Evolutionary conservation across 23 red algal species (phyloP).

Genomic region (Cyanidiococcus yangmingshanensis): DNA sequence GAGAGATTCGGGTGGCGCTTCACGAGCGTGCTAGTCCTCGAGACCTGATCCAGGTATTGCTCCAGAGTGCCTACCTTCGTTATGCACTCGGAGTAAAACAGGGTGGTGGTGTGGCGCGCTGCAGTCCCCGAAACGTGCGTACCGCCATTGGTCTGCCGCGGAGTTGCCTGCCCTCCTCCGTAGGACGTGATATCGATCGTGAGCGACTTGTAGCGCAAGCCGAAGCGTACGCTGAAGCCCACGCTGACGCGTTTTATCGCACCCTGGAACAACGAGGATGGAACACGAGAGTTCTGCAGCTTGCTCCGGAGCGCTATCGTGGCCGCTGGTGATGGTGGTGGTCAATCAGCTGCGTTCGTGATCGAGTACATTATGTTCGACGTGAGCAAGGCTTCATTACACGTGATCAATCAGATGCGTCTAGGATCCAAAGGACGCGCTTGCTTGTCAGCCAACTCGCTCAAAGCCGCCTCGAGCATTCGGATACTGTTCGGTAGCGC

Average conservation of each 20-base stretch:
- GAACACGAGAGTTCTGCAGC: constrained; percentile 13
- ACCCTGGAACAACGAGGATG: neutral
- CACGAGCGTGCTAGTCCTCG: neutral
- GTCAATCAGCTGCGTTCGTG: no score
- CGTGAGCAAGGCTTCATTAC: no score
- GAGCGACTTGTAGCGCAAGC: neutral
- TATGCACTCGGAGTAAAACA: neutral
- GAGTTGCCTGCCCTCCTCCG: neutral
- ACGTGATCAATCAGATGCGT: no score
- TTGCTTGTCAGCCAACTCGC: no score
- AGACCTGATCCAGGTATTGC: constrained; percentile 24
- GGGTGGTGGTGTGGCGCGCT: neutral
- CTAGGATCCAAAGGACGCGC: no score
- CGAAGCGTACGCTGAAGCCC: neutral
- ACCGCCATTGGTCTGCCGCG: constrained; percentile 6
- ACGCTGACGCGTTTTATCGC: neutral
- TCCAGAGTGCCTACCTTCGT: constrained; percentile 21
- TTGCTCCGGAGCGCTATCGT: constrained; percentile 16
- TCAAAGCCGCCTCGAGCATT: no score
- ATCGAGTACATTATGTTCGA: no score
- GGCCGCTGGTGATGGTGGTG: constrained; percentile 11
- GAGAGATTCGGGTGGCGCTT: constrained; percentile 26
- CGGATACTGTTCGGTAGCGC: no score
- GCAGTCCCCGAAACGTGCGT: neutral
- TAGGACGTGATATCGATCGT: neutral